Percentiles rank a stretch among this genome's conserved stretches.
phyloP scores from a whole-genome alignment of 495 filamentous ascomycete species.

The Poronia punctata region DNA sequence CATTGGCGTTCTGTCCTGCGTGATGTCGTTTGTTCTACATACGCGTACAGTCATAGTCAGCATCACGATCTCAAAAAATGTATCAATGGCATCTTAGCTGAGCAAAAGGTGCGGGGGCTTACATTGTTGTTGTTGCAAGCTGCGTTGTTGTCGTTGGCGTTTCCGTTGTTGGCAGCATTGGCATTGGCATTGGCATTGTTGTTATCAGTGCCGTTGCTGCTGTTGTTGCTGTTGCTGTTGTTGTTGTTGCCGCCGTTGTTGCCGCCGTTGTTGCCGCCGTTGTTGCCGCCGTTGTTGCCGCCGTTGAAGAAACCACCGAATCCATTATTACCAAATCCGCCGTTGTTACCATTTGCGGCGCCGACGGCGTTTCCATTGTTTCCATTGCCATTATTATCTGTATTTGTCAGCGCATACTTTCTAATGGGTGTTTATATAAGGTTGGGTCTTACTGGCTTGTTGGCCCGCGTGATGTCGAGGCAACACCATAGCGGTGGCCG shows the following conservation, averaged over 20 bases:
- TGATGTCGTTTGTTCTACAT: slow-evolving; percentile 23
- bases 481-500: slow-evolving; percentile 19
- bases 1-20: slow-evolving; percentile 13
- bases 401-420: too few species aligned
- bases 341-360: slow-evolving; percentile 6
- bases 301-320: not conserved
- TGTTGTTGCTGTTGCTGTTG: slow-evolving; percentile 1
- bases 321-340: slow-evolving; percentile 5
- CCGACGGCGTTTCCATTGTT: slow-evolving; percentile 1
- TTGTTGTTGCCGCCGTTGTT: slow-evolving; percentile 1
- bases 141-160: slow-evolving; percentile 9
- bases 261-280: slow-evolving; percentile 1
- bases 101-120: not conserved
- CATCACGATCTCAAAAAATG: not conserved
- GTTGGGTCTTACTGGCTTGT: slow-evolving; percentile 9
- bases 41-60: slow-evolving; percentile 3
- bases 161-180: slow-evolving; percentile 6
- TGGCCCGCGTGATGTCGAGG: slow-evolving; percentile 22
- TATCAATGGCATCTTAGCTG: slow-evolving; percentile 3
- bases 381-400: too few species aligned
- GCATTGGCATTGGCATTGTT: slow-evolving; percentile 8
- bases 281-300: slow-evolving; percentile 1
- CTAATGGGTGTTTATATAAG: not conserved
- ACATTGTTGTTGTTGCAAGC: slow-evolving; percentile 10
- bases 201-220: slow-evolving; percentile 2